Percentiles rank a stretch among this genome's conserved stretches.
Conservation (phyloP, 1,284 basidiomycete species). For the Melampsora medusae region DNA sequence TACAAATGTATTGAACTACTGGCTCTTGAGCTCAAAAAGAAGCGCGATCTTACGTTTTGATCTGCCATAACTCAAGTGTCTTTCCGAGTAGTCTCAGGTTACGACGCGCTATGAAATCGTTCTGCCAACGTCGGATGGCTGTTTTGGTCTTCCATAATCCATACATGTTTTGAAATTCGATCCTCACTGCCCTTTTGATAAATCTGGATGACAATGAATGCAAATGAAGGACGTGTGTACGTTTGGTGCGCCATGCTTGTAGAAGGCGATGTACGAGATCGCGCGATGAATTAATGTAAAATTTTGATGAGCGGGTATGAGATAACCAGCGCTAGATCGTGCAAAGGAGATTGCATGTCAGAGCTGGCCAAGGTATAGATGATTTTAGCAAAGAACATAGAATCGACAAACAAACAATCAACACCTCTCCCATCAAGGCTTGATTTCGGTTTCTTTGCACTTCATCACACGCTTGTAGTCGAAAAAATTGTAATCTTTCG, state of each 20-base stretch:
- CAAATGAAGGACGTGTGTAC: neutral
- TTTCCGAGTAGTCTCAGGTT: neutral
- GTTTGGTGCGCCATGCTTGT: neutral
- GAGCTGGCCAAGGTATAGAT: neutral
- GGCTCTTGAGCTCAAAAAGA: neutral
- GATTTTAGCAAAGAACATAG: neutral
- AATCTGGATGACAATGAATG: neutral
- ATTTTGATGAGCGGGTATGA: neutral
- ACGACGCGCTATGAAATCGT: neutral
- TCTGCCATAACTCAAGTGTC: neutral
- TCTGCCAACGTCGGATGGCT: neutral
- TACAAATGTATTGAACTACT: neutral
- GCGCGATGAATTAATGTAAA: neutral
- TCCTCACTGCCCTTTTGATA: neutral
- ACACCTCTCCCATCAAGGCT: slow-evolving; percentile 21
- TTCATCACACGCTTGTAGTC: slow-evolving; percentile 14
- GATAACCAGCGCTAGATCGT: neutral
- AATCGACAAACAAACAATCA: slow-evolving; percentile 44
- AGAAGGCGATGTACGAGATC: neutral
- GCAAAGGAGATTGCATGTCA: neutral
- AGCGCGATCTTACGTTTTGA: neutral
- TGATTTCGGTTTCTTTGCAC: slow-evolving; percentile 14
- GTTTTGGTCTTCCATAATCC: neutral
- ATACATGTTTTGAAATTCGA: slow-evolving; percentile 4
- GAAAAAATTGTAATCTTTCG: slow-evolving; percentile 3